Percentiles rank a stretch among this genome's conserved stretches.
phyloP scores from a whole-genome alignment of 345 rosid species.

The Hevea brasiliensis region DNA sequence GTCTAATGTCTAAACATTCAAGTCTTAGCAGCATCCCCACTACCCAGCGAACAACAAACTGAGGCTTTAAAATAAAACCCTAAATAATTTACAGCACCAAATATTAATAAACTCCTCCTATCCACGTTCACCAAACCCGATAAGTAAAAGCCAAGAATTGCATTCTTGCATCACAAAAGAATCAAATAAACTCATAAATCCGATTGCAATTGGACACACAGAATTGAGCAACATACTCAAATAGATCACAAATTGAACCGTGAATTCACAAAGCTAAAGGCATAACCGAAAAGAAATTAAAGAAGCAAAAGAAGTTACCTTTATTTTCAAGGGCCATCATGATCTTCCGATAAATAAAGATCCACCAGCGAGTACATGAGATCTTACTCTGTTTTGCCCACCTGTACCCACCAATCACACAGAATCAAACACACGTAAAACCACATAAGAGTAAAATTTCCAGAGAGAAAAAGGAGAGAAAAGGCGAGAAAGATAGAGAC shows the following conservation, averaged over 20 bases:
- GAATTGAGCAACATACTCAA: background rate
- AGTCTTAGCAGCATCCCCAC: background rate
- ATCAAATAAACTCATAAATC: background rate
- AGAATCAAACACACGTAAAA: background rate
- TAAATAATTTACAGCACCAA: background rate
- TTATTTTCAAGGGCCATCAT: slow-evolving; percentile 63
- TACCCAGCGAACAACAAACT: background rate
- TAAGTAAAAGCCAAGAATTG: background rate
- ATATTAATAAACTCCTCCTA: background rate
- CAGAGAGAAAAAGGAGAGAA: background rate
- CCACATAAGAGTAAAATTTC: background rate
- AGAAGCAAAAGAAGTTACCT: slow-evolving; percentile 30
- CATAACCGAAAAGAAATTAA: background rate
- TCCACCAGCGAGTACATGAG: slow-evolving; percentile 62
- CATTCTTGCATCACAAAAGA: background rate
- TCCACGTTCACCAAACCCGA: slow-evolving; percentile 7
- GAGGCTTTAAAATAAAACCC: background rate
- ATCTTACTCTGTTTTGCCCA: slow-evolving; percentile 47
- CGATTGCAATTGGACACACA: background rate
- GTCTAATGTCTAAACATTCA: background rate
- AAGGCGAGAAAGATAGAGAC: background rate
- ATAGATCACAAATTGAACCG: background rate
- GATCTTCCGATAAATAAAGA: slow-evolving; percentile 46
- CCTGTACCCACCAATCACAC: slow-evolving; percentile 35
- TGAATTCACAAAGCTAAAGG: background rate